These are phyloP conservation scores for Talaromyces liani DNA, from an alignment of 495 filamentous ascomycete species.

Conservation along the genomic window DNA sequence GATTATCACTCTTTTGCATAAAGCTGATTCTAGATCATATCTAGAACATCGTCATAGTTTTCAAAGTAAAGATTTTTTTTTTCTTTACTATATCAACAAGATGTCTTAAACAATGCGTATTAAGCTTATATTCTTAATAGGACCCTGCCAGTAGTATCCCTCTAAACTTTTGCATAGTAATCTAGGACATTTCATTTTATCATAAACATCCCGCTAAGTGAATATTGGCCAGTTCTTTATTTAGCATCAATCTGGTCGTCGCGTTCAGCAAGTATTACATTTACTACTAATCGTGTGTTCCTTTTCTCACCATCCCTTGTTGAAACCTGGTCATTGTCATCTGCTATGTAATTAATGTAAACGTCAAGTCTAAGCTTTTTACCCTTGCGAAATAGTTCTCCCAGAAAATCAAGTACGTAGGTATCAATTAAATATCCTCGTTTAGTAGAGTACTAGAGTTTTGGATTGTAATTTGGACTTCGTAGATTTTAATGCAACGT, in stretches of 20 bases:
- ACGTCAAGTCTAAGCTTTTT: constrained; percentile 5
- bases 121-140: constrained; percentile 10
- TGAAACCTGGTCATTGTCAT: too few species aligned
- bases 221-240: neutral
- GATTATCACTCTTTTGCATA: constrained; percentile 23
- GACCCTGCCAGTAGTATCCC: constrained; percentile 14
- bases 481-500: neutral
- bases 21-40: constrained; percentile 18
- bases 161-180: constrained; percentile 7
- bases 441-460: too few species aligned
- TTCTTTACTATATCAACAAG: neutral
- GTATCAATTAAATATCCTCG: too few species aligned
- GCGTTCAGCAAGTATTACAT: constrained; percentile 11
- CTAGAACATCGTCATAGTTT: neutral
- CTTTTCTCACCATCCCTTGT: too few species aligned
- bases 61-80: neutral
- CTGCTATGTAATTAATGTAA: too few species aligned
- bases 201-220: constrained; percentile 13
- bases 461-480: too few species aligned
- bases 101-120: neutral
- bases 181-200: constrained; percentile 13
- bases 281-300: too few species aligned
- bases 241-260: constrained; percentile 14
- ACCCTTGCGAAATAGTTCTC: constrained; percentile 4
- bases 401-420: too few species aligned